Base-by-base conservation (phyloP, 2,329 filamentous ascomycete species). In the Fusarium acutatum region DNA sequence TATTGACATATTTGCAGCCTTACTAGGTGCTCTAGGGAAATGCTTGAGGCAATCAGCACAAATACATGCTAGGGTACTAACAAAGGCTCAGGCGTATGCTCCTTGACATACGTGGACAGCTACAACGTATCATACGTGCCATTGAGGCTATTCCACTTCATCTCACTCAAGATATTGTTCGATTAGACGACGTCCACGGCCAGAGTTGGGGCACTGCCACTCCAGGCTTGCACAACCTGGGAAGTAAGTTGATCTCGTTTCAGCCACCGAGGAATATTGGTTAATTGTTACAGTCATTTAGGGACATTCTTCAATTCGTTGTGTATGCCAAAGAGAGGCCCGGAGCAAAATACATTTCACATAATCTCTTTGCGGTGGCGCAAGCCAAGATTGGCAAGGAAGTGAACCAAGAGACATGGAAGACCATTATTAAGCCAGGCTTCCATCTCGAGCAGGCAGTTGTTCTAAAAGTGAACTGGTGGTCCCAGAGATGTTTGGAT, bases 371-470 rank as follows among this genome's bases (percentile, higher is more conserved):
- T 8, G 11, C 35, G 3, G 11, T 53, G 18, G 18, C 35, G 1
- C 44, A 60, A 34, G 35, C 28, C 10, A 60, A 60, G 1, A 53
- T 35, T 6, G 35, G 58, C 7, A 18, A 13, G 22, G 13, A 41
- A 11, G 3, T 60, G 1, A 2, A 20, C 8, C 13, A 5, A 10
- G 17, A 26, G 3, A 53, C n/a, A 3, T 54, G 46, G 46, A 7
- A 6, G 9, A 17, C 7, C 1, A 1, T 17, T 11, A 8, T 41
- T 13, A 40, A 18, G 8, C 10, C 57, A 2, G 46, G 46, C 0
- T 35, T 41, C 6, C 46, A 60, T 34, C 17, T 60, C 11, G 46
- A 60, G 20, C 58, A 60, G 14, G 58, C 58, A 6, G 52, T 38
- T 7, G 6, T 38, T 38, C 18, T 38, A 6, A 38, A 38, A 38